A percentile compares a stretch with the other conserved stretches of the same genome.
Evolutionary conservation across 2,329 filamentous ascomycete species (phyloP).

Genomic region (Macroventuria anomochaeta): DNA sequence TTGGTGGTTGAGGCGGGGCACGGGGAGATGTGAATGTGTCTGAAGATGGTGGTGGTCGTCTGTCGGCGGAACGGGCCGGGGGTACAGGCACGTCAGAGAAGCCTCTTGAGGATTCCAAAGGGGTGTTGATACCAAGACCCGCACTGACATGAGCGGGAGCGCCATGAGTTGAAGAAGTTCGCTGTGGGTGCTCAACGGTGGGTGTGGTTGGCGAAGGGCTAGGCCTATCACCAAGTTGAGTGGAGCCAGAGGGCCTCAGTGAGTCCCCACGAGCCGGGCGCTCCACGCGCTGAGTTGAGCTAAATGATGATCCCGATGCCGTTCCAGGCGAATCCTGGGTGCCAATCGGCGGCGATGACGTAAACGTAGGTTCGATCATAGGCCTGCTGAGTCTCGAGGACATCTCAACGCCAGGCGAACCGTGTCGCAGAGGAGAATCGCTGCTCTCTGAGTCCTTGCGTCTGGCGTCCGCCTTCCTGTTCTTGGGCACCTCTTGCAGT

Average conservation of each 20-base stretch:
- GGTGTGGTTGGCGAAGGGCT: constrained; percentile 51
- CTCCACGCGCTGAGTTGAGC: constrained; percentile 50
- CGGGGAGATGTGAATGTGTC: constrained; percentile 56
- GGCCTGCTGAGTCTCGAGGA: constrained; percentile 43
- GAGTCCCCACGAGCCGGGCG: constrained; percentile 67
- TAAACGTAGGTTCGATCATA: constrained; percentile 42
- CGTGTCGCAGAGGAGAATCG: constrained; percentile 45
- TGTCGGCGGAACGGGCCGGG: constrained; percentile 56
- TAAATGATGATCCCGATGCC: constrained; percentile 45
- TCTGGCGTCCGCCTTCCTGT: constrained; percentile 58
- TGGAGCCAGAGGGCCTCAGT: constrained; percentile 55
- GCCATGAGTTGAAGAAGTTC: constrained; percentile 47
- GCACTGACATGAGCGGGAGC: constrained; percentile 47
- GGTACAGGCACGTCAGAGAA: constrained; percentile 53
- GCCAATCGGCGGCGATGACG: constrained; percentile 49
- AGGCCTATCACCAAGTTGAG: constrained; percentile 67
- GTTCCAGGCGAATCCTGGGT: constrained; percentile 45
- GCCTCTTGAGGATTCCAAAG: constrained; percentile 49
- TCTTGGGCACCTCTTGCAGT: constrained; percentile 80
- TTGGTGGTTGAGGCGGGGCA: constrained; percentile 52
- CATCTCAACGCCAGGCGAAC: constrained; percentile 52
- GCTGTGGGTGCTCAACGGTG: constrained; percentile 47
- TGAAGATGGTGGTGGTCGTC: constrained; percentile 51
- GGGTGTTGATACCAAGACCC: constrained; percentile 51
- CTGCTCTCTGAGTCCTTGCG: constrained; percentile 55